phyloP scores from a whole-genome alignment of 2,329 filamentous ascomycete genomes.

The Pseudocercospora fijiensis region DNA sequence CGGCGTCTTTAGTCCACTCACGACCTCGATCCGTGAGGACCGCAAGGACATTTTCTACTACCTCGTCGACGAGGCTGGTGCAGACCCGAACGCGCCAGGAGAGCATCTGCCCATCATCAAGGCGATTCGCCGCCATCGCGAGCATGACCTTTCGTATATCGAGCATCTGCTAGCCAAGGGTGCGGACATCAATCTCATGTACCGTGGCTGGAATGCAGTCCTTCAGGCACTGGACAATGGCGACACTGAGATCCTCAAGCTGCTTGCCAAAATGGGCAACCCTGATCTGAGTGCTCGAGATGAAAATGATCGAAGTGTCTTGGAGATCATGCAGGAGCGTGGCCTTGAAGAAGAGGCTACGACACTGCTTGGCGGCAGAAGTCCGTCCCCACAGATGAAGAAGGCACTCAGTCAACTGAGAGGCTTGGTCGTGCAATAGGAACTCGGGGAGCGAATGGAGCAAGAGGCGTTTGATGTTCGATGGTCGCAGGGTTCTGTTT shows the following conservation, averaged over 20 bases:
- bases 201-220: constrained; percentile 65
- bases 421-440: constrained; percentile 18
- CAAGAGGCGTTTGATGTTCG: constrained; percentile 8
- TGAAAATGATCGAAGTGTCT: constrained; percentile 55
- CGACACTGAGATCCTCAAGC: constrained; percentile 54
- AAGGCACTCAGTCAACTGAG: constrained; percentile 19
- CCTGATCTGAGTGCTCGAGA: constrained; percentile 56
- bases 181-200: constrained; percentile 67
- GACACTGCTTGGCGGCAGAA: constrained; percentile 26
- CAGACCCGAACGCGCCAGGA: constrained; percentile 65
- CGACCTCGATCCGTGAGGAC: constrained; percentile 65
- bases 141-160: constrained; percentile 59
- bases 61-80: constrained; percentile 58
- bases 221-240: constrained; percentile 67
- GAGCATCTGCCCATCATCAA: constrained; percentile 72
- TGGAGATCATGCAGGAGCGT: constrained; percentile 58
- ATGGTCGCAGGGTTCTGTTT: constrained; percentile 5
- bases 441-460: constrained; percentile 4
- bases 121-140: constrained; percentile 60
- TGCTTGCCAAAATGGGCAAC: constrained; percentile 52
- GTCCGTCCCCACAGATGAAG: constrained; percentile 21
- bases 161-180: constrained; percentile 63
- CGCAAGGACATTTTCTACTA: constrained; percentile 61
- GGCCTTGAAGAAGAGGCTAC: constrained; percentile 55
- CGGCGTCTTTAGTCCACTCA: constrained; percentile 69